These are phyloP conservation scores for Leccinum subtestaceum DNA, from an alignment of 768 basidiomycete species.

Conservation along the genomic window DNA sequence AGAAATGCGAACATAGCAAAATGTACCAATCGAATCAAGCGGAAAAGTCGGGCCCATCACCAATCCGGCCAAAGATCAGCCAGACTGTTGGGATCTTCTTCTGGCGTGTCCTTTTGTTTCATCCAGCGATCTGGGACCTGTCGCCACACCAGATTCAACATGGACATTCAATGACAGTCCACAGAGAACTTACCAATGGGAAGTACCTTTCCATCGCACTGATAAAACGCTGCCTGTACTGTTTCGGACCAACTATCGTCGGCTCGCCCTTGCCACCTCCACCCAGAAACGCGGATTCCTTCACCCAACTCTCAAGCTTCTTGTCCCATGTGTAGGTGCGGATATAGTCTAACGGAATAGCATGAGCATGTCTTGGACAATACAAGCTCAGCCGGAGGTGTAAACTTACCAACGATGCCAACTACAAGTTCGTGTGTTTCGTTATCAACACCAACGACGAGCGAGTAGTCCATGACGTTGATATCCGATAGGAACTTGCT, in stretches of 20 bases:
- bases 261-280: constrained; percentile 84
- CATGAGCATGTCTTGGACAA: constrained; percentile 8
- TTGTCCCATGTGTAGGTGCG: constrained; percentile 99
- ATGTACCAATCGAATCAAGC: constrained; percentile 1
- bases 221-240: constrained; percentile 85
- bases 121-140: constrained; percentile 90
- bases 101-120: constrained; percentile 77
- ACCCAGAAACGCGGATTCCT: constrained; percentile 89
- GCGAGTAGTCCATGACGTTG: constrained; percentile 97
- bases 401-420: constrained; percentile 86
- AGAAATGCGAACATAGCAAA: constrained; percentile 7
- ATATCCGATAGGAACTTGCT: constrained; percentile 92
- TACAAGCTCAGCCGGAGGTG: not conserved
- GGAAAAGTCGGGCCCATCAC: constrained; percentile 27
- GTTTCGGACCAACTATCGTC: constrained; percentile 94
- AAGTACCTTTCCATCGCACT: constrained; percentile 91
- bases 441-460: constrained; percentile 94
- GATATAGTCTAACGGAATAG: constrained; percentile 67
- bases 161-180: not conserved
- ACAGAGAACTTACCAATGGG: constrained; percentile 56
- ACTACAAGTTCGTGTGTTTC: constrained; percentile 87
- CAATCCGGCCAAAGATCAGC: constrained; percentile 65
- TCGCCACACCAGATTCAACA: constrained; percentile 1
- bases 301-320: constrained; percentile 97
- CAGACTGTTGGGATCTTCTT: constrained; percentile 63